Evolutionary conservation across 768 basidiomycete species (phyloP).

Genomic region (Exidia glandulosa): DNA sequence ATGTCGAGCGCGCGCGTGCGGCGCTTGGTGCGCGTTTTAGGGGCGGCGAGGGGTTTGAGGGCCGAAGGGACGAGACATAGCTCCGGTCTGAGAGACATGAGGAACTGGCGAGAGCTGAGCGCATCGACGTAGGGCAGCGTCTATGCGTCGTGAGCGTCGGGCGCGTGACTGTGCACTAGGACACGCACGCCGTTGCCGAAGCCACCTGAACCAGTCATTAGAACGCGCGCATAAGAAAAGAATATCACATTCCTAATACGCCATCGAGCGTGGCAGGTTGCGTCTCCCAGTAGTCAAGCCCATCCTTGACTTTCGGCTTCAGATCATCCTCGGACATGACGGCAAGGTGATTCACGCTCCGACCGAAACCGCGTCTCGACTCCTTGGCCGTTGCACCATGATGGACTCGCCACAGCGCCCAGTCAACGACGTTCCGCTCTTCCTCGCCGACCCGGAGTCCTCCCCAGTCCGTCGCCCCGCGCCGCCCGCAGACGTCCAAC

Average conservation of each 20-base stretch:
- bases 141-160: constrained; percentile 23
- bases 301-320: constrained; percentile 52
- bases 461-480: not conserved
- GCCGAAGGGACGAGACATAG: constrained; percentile 71
- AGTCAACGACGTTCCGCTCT: not conserved
- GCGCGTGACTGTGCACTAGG: constrained; percentile 19
- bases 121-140: constrained; percentile 85
- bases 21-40: constrained; percentile 16
- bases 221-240: constrained; percentile 12
- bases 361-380: not conserved
- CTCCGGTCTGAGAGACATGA: constrained; percentile 70
- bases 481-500: not conserved
- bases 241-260: constrained; percentile 52
- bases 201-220: constrained; percentile 24
- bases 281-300: constrained; percentile 77
- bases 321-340: not conserved
- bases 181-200: constrained; percentile 43
- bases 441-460: not conserved
- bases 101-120: constrained; percentile 79
- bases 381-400: not conserved
- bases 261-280: constrained; percentile 79
- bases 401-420: not conserved
- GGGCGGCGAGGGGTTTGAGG: constrained; percentile 48
- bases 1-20: constrained; percentile 78
- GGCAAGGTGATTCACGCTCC: not conserved